These are phyloP conservation scores for Chalaropsis ovoidea DNA, from an alignment of 2,329 filamentous ascomycete species.

Conservation along the genomic window DNA sequence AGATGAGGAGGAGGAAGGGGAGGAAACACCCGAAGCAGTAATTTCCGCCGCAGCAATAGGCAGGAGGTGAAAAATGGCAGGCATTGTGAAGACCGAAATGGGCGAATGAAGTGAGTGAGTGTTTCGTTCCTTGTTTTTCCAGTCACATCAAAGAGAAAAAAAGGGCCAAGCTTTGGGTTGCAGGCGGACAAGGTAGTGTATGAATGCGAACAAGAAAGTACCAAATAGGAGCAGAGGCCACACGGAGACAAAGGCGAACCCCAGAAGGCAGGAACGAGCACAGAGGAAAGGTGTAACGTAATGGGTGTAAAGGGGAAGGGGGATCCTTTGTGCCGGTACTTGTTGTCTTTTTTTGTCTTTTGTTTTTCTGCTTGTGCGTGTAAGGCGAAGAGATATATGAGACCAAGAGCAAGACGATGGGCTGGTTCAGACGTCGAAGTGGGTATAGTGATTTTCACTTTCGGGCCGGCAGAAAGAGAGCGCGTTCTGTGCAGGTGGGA, in stretches of 20 bases:
- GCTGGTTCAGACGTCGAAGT: background rate
- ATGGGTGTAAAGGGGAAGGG: background rate
- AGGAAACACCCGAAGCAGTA: slow-evolving; percentile 9
- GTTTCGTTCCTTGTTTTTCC: slow-evolving; percentile 11
- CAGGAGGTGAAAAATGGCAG: slow-evolving; percentile 9
- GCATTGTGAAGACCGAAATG: slow-evolving; percentile 14
- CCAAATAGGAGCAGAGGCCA: slow-evolving; percentile 10
- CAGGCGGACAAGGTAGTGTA: background rate
- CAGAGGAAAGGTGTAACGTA: slow-evolving; percentile 8
- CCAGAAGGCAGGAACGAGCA: background rate
- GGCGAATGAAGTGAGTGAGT: background rate
- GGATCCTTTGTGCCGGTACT: background rate
- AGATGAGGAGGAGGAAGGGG: background rate
- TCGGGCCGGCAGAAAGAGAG: background rate
- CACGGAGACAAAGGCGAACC: slow-evolving; percentile 1
- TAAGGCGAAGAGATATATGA: background rate
- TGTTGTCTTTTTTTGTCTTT: background rate
- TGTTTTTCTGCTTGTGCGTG: background rate
- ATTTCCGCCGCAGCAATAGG: slow-evolving; percentile 7
- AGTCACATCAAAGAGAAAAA: slow-evolving; percentile 8
- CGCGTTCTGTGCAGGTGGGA: background rate
- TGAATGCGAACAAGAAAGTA: background rate
- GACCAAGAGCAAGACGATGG: background rate
- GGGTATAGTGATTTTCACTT: too few relatives aligned
- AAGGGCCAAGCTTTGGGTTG: background rate